A percentile compares a stretch with the other conserved stretches of the same genome.
These are phyloP conservation scores for Penicillium coffeae DNA, from an alignment of 495 filamentous ascomycete species.

Conservation along the genomic window DNA sequence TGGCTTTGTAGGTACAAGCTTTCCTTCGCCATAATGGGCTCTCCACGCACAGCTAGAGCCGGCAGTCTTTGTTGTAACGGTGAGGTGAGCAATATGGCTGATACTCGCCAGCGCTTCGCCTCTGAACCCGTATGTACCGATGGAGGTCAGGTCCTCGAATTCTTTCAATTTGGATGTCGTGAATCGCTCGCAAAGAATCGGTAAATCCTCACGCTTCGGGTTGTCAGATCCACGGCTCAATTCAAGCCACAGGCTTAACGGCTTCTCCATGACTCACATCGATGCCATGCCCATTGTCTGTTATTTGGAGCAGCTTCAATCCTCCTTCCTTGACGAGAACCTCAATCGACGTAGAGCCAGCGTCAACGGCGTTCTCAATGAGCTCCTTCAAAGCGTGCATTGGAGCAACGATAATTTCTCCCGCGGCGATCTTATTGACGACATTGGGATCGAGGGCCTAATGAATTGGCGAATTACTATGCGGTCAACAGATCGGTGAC, in stretches of 20 bases:
- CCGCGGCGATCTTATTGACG: constrained; percentile 98
- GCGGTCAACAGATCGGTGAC: neutral
- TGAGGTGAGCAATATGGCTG: constrained; percentile 95
- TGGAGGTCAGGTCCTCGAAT: constrained; percentile 89
- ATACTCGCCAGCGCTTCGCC: constrained; percentile 98
- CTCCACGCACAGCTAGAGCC: constrained; percentile 87
- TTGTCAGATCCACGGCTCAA: constrained; percentile 6
- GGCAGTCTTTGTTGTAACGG: constrained; percentile 88
- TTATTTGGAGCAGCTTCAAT: constrained; percentile 95
- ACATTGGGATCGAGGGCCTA: constrained; percentile 92
- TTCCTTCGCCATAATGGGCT: constrained; percentile 82
- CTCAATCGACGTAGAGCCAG: constrained; percentile 87
- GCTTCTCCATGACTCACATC: constrained; percentile 73
- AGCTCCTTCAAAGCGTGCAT: constrained; percentile 97
- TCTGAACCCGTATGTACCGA: constrained; percentile 94
- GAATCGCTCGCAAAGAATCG: constrained; percentile 93
- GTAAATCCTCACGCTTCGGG: constrained; percentile 75
- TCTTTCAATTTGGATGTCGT: constrained; percentile 95
- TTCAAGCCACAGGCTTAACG: neutral
- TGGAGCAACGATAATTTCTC: constrained; percentile 96
- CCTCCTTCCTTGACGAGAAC: constrained; percentile 93
- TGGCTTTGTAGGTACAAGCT: constrained; percentile 81
- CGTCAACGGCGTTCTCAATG: constrained; percentile 97
- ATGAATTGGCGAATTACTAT: neutral
- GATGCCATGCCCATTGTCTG: constrained; percentile 96